Evolutionary conservation across 352 stramenopile species (phyloP), one percentile per base, ranked within the genome.

Genomic region (Pythium rhizo-oryzae): DNA sequence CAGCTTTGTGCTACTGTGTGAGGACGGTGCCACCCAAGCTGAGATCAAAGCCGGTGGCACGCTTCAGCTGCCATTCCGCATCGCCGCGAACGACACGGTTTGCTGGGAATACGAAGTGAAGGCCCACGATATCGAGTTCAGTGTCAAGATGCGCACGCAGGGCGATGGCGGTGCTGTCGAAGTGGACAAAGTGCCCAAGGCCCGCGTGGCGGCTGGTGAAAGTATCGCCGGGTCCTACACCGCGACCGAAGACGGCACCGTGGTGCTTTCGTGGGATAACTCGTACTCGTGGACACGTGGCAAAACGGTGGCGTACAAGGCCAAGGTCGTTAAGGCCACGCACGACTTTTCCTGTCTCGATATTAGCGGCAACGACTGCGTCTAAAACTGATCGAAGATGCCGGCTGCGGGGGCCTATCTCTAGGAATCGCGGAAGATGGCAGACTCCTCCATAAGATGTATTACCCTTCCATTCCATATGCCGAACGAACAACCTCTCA

Each of bases 81-180:
- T 91, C 63, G 77, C 67, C 4, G 77, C 73, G 11, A 90, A 91
- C 57, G 81, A 93, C 66, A 91, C 85, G 3, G 69, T 93, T 30
- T 93, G 85, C 73, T 93, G 81, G 82, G 85, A 93, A 55, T 91
- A 84, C 65, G 80, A 84, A 33, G 74, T 93, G 28, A 84, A 89
- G 55, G 64, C 72, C 16, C 75, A 79, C 43, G 82, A 93, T 64
- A 82, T 93, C 28, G 69, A 87, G 18, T 93, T 93, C 59, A 67
- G 74, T 30, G 79, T 93, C 71, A 90, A 87, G 62, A 83, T 89
- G 50, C 83, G 85, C 56, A 93, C 81, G 18, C 85, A 93, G 58
- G 85, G 83, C 28, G 71, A 89, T 1, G 85, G 85, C 49, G 85
- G 83, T 15, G 85, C 85, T 1, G 74, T 85, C 24, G 85, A 91